Evolutionary conservation across 2,329 filamentous ascomycete genomes (phyloP).

Genomic region (Xylariaceae sp.): DNA sequence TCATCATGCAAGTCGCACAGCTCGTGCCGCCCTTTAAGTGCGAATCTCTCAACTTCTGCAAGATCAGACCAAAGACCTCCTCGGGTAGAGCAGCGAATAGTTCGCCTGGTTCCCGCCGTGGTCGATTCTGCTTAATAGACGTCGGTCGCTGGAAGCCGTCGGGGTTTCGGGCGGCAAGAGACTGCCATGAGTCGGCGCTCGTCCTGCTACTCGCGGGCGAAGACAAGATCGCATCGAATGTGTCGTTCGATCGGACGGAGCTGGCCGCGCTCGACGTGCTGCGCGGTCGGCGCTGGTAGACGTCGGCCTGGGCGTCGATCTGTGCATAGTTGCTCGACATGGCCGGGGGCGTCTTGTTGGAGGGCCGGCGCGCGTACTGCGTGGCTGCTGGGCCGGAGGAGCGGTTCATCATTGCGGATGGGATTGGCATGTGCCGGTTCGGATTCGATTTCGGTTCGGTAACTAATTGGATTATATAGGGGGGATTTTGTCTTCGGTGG

Average conservation of each 20-base stretch:
- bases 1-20: slow-evolving; percentile 62
- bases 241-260: slow-evolving; percentile 27
- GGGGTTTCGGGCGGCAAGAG: slow-evolving; percentile 24
- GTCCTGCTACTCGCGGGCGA: slow-evolving; percentile 35
- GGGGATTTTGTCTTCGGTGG: slow-evolving; percentile 3
- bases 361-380: slow-evolving; percentile 19
- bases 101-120: slow-evolving; percentile 42
- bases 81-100: slow-evolving; percentile 51
- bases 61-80: slow-evolving; percentile 54
- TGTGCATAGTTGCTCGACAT: slow-evolving; percentile 30
- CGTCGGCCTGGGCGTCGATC: slow-evolving; percentile 27
- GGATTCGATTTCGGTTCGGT: slow-evolving; percentile 14
- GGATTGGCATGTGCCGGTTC: slow-evolving; percentile 18
- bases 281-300: slow-evolving; percentile 27
- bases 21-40: slow-evolving; percentile 47
- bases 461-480: slow-evolving; percentile 18
- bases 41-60: slow-evolving; percentile 46
- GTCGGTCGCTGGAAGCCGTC: slow-evolving; percentile 34
- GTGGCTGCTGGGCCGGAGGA: slow-evolving; percentile 18
- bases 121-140: slow-evolving; percentile 34
- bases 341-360: slow-evolving; percentile 21
- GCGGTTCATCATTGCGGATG: slow-evolving; percentile 19
- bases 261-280: slow-evolving; percentile 27
- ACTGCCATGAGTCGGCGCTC: slow-evolving; percentile 39
- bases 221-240: slow-evolving; percentile 29